Evolutionary conservation across 768 basidiomycete genomes (phyloP), one percentile per base, ranked within the genome.

Genomic region (Tulasnella sp.): DNA sequence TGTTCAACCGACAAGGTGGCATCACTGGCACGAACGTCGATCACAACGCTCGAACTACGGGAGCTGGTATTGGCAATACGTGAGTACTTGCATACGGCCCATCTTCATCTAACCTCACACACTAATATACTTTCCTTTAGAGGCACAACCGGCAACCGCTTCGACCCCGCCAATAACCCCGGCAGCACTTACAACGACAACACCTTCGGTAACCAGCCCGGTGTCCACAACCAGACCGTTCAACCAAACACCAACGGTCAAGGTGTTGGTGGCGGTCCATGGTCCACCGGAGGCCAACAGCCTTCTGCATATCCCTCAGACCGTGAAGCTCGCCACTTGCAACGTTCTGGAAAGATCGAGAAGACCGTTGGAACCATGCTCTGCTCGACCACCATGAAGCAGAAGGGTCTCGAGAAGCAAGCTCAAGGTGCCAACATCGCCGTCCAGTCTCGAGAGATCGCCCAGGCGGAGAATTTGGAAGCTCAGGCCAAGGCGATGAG

Each of bases 401-500:
- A 73, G 44, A 73, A 50, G 41, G 79, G 69, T 73, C 72, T 80
- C 18, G 79, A 46, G 48, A 80, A 80, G 79, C 42, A 80, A 42
- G 79, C 72, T 12, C 73, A 80, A 48, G 79, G 37, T 2, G 74
- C 72, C 24, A 37, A 40, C 44, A 46, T 80, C 42, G 40, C 40
- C 22, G 40, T 42, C 20, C 79, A 80, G n/a, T 34, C 72, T 31
- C 41, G 44, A 75, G 24, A 80, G 44, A 4, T 80, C 18, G 37
- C 34, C n/a, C 24, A 73, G 22, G 79, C 79, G 42, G 72, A 80
- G 50, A 31, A 48, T 16, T 60, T 80, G 24, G 79, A 80, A 46
- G 77, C 77, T 7, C 58, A 78, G 40, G 77, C 77, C 14, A 54
- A 24, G 37, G 28, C 48, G 40, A 42, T 42, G 34, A 37, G 77